Evolutionary conservation across 169 alveolate genomes (phyloP).

Genomic region (Toxoplasma gondii): DNA sequence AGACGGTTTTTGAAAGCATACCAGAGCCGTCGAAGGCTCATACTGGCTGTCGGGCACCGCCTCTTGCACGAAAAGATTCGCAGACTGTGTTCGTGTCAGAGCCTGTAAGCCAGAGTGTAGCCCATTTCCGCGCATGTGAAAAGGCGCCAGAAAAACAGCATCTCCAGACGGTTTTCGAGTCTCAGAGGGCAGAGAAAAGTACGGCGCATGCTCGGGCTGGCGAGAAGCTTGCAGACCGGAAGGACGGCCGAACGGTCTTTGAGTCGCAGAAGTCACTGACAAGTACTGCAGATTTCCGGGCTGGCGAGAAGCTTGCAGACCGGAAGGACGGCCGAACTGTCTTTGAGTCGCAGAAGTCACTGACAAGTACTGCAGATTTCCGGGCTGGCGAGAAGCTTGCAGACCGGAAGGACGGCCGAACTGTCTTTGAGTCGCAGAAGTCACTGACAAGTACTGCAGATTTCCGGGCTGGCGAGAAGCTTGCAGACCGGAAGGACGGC

Average conservation of each 20-base stretch:
- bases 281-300: neutral
- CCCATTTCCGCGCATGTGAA: conserved; percentile 11
- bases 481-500: neutral
- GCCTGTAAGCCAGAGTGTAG: neutral
- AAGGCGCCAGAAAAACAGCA: neutral
- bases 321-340: neutral
- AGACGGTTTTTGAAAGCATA: conserved; percentile 17
- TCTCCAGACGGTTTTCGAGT: neutral
- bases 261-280: neutral
- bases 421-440: neutral
- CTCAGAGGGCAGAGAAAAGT: neutral
- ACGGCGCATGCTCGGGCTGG: neutral
- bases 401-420: neutral
- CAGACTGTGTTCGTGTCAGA: neutral
- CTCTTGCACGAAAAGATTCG: neutral
- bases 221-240: neutral
- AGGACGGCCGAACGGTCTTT: neutral
- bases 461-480: conserved; percentile 21
- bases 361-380: neutral
- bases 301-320: conserved; percentile 7
- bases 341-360: neutral
- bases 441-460: neutral
- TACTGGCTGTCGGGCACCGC: neutral
- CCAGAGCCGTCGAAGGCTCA: conserved; percentile 37
- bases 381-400: neutral